Conservation (phyloP, 345 rosid genomes). For the Punica granatum region DNA sequence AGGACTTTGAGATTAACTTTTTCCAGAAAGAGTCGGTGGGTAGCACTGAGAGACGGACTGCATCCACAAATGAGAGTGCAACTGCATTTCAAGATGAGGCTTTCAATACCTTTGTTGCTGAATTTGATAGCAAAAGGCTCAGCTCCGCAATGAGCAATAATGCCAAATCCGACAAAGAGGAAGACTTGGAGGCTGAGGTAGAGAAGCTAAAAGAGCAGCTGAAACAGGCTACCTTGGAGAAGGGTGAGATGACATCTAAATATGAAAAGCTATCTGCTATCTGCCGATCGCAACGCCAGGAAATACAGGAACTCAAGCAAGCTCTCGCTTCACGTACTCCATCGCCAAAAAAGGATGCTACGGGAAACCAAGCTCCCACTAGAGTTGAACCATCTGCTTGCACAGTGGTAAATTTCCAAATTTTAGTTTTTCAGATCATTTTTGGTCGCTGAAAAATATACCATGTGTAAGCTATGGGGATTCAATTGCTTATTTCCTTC, state of each 20-base stretch:
- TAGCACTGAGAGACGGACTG: slow-evolving; percentile 34
- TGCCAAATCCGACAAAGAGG: slow-evolving; percentile 34
- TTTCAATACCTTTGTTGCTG: slow-evolving; percentile 75
- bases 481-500: not conserved
- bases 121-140: slow-evolving; percentile 68
- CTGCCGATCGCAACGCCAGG: slow-evolving; percentile 93
- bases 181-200: slow-evolving; percentile 54
- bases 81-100: slow-evolving; percentile 44
- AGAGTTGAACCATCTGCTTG: slow-evolving; percentile 31
- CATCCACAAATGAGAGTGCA: slow-evolving; percentile 30
- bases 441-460: not conserved
- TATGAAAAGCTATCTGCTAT: slow-evolving; percentile 91
- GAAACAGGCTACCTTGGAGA: slow-evolving; percentile 64
- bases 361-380: slow-evolving; percentile 35
- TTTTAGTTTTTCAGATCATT: not conserved
- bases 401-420: slow-evolving; percentile 17
- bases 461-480: slow-evolving; percentile 18
- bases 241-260: slow-evolving; percentile 67
- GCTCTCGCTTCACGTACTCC: slow-evolving; percentile 51
- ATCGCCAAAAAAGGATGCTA: slow-evolving; percentile 45
- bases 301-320: slow-evolving; percentile 93
- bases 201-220: slow-evolving; percentile 69
- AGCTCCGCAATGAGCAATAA: slow-evolving; percentile 22
- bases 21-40: slow-evolving; percentile 30
- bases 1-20: slow-evolving; percentile 44